These are phyloP conservation scores for Leccinum ochraceum DNA, from an alignment of 768 basidiomycete genomes.

Conservation along the genomic window DNA sequence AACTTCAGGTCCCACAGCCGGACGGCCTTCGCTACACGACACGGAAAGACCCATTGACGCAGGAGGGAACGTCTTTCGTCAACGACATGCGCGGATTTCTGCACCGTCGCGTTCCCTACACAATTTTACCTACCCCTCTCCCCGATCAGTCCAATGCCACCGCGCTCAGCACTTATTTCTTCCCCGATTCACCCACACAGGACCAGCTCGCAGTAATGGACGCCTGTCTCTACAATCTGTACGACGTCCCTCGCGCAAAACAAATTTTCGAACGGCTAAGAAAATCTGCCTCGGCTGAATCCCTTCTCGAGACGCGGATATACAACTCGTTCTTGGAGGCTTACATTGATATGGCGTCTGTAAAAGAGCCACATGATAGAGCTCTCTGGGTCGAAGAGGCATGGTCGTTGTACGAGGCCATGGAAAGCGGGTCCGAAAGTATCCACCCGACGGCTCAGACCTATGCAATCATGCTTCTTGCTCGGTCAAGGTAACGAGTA, in stretches of 20 bases:
- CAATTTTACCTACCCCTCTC: slow-evolving; percentile 66
- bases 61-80: slow-evolving; percentile 15
- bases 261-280: slow-evolving; percentile 69
- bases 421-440: slow-evolving; percentile 52
- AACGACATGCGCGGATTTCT: slow-evolving; percentile 55
- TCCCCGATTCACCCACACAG: slow-evolving; percentile 62
- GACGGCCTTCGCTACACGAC: slow-evolving; percentile 41
- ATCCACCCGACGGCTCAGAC: slow-evolving; percentile 55
- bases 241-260: slow-evolving; percentile 64
- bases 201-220: slow-evolving; percentile 77
- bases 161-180: slow-evolving; percentile 50
- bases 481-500: too few relatives aligned
- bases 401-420: slow-evolving; percentile 56
- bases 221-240: slow-evolving; percentile 64
- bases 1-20: slow-evolving; percentile 36
- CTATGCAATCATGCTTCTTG: slow-evolving; percentile 69
- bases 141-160: slow-evolving; percentile 46
- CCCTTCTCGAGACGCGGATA: slow-evolving; percentile 46
- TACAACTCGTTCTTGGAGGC: slow-evolving; percentile 72
- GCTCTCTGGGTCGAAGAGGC: slow-evolving; percentile 63
- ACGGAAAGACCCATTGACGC: slow-evolving; percentile 23
- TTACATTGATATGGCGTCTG: slow-evolving; percentile 58
- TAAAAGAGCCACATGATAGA: slow-evolving; percentile 44
- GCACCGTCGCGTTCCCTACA: slow-evolving; percentile 45
- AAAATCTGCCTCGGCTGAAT: slow-evolving; percentile 39